Evolutionary conservation across 2,329 filamentous ascomycete genomes (phyloP), one percentile per base, ranked within the genome.

Genomic region (Nigrospora sphaerica): DNA sequence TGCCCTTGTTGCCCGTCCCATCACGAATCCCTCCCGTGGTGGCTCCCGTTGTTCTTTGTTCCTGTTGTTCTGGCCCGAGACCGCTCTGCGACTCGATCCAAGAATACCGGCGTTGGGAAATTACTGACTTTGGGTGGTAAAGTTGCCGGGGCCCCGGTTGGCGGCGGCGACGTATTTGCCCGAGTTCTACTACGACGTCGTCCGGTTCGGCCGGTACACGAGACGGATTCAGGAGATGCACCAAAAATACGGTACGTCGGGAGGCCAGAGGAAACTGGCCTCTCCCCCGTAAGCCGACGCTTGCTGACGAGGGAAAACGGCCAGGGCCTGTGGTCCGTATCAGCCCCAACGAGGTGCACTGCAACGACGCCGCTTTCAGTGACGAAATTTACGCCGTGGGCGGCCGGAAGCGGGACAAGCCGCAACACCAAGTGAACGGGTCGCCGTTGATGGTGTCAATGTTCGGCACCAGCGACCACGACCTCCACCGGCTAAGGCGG

Each of bases 181-280:
- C 12, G 68, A 70, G 42, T 62, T 63, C 7, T 71, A 64, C 42
- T 61, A 66, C 41, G 68, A 70, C 44, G 57, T 62, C 46, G 57
- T 67, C 47, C 53, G 53, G 12, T 55, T 57, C 14, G 68, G 67
- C 3, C 50, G 58, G 12, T 70, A 70, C 49, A 62, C 60, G 12
- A 52, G 54, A 4, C 52, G 55, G 19, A 69, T 70, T 16, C 49
- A 54, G 3, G 45, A 54, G 11, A 67, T 69, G 62, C 66, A 70
- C 41, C 55, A 62, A n/a, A 47, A 51, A 10, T 69, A 70, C 49
- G 66, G 67, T 62, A 50, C 43, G 40, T 16, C 12, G 39, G 28
- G 23, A 32, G 23, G 23, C 23, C 23, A 9, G 10, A 10, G 6
- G 7, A 2, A 10, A 9, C 23, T 9, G 23, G 23, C 23, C 23